phyloP scores from a whole-genome alignment of 2,329 filamentous ascomycete species.

The Verticillium klebahnii region DNA sequence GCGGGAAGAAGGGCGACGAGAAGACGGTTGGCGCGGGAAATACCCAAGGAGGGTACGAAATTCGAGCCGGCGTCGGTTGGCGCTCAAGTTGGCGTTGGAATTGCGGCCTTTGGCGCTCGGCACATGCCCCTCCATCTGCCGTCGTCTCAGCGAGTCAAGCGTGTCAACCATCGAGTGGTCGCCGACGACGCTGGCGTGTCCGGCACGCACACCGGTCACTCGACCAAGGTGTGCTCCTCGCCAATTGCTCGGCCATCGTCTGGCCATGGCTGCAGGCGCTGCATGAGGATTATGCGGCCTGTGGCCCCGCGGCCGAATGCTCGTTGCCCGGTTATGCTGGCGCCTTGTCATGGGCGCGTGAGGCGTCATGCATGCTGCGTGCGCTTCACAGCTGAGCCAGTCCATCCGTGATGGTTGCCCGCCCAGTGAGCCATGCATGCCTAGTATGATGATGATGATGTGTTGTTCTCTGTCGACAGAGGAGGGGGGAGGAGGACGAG shows the following conservation, averaged over 20 bases:
- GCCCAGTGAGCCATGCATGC: too few relatives aligned
- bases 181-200: neutral
- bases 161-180: neutral
- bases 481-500: too few relatives aligned
- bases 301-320: neutral
- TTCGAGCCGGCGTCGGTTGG: neutral
- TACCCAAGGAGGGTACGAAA: neutral
- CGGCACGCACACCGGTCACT: neutral
- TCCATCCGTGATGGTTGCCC: neutral
- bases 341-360: neutral
- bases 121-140: neutral
- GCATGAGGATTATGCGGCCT: slow-evolving; percentile 11
- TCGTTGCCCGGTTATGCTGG: neutral
- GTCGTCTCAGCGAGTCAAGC: neutral
- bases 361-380: neutral
- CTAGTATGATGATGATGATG: too few relatives aligned
- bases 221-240: neutral
- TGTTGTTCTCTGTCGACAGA: too few relatives aligned
- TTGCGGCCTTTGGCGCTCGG: neutral
- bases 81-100: neutral
- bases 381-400: neutral
- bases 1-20: neutral
- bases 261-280: slow-evolving; percentile 7
- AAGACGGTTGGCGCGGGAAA: neutral
- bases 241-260: slow-evolving; percentile 9